Conservation (phyloP, 73 alveolate genomes). For the Uronychia setigera region DNA sequence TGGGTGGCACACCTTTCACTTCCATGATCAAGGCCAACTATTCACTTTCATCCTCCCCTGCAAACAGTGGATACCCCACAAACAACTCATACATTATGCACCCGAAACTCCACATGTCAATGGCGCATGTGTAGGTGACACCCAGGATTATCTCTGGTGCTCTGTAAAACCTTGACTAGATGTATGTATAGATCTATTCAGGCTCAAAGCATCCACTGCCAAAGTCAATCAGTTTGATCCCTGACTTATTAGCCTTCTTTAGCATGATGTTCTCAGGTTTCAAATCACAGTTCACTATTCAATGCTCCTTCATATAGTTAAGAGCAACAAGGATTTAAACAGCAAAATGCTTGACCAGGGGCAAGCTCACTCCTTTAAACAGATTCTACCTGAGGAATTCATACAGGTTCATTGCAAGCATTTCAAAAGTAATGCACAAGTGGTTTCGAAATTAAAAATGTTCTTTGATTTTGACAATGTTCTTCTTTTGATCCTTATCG, state of each 20-base stretch:
- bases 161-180: slow-evolving; percentile 66
- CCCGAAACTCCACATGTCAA: slow-evolving; percentile 91
- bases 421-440: slow-evolving; percentile 63
- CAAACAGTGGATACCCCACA: slow-evolving; percentile 79
- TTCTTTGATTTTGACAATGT: slow-evolving; percentile 53
- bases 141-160: slow-evolving; percentile 92
- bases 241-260: slow-evolving; percentile 10
- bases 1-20: slow-evolving; percentile 70
- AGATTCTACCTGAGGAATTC: slow-evolving; percentile 32
- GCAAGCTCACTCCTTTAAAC: slow-evolving; percentile 41
- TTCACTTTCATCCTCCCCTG: slow-evolving; percentile 80
- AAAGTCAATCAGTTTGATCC: slow-evolving; percentile 32
- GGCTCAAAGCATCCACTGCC: slow-evolving; percentile 35
- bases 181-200: slow-evolving; percentile 33
- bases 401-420: slow-evolving; percentile 61
- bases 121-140: slow-evolving; percentile 75
- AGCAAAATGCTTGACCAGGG: slow-evolving; percentile 60
- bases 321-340: slow-evolving; percentile 53
- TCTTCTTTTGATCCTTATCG: slow-evolving; percentile 58
- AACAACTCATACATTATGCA: slow-evolving; percentile 82
- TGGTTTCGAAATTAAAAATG: slow-evolving; percentile 61
- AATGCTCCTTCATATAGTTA: slow-evolving; percentile 18
- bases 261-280: slow-evolving; percentile 79
- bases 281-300: slow-evolving; percentile 61
- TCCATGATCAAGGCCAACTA: slow-evolving; percentile 69